Conservation (phyloP, 768 basidiomycete genomes). For the Mrakia blollopis region DNA sequence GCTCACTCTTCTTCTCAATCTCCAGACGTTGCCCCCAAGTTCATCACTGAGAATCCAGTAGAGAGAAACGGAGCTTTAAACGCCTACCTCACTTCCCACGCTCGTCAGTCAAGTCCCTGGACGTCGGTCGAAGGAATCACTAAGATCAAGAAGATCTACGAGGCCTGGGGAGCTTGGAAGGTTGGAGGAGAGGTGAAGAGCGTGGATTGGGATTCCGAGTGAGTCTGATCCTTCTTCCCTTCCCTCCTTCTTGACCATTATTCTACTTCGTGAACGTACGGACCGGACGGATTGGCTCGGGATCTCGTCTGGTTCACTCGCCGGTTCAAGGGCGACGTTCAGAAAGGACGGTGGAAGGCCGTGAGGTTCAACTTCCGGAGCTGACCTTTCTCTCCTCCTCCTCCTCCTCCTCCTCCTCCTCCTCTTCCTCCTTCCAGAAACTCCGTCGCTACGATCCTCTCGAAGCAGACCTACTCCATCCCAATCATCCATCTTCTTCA, state of each 20-base stretch:
- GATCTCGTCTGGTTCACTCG: no score
- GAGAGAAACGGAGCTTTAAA: neutral
- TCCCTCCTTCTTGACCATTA: neutral
- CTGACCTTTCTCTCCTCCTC: neutral
- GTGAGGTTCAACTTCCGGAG: no score
- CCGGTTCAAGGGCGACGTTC: no score
- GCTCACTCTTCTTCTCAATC: neutral
- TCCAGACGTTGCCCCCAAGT: conserved; percentile 6
- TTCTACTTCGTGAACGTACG: no score
- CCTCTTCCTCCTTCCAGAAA: neutral
- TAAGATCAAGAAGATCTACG: conserved; percentile 10
- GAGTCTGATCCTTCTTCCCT: neutral
- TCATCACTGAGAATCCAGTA: neutral
- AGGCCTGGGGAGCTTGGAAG: neutral
- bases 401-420: neutral
- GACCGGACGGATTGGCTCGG: no score
- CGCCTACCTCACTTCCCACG: neutral
- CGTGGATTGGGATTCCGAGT: neutral
- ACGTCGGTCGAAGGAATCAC: neutral
- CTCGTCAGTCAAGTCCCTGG: neutral
- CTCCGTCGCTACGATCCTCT: neutral
- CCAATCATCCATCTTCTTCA: conserved; percentile 2
- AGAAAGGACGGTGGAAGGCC: no score
- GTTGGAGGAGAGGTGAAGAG: neutral
- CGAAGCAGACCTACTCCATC: conserved; percentile 14